Base-by-base conservation (phyloP, 2,329 filamentous ascomycete species). In the Knufia petricola region DNA sequence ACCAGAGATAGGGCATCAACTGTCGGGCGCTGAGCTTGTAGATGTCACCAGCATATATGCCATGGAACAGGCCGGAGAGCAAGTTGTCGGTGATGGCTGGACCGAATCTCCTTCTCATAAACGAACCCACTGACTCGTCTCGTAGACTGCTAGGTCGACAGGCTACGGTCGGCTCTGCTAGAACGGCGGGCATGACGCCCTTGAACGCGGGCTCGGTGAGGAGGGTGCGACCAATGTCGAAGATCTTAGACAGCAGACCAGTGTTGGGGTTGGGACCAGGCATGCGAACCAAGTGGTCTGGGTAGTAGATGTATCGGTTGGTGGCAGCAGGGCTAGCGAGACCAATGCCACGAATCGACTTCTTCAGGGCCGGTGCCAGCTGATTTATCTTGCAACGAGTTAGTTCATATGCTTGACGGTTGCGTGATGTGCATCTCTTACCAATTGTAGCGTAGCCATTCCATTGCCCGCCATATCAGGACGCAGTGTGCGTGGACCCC, bases 1-100 rank as follows among this genome's bases (percentile, higher is more conserved):
- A 54, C 60, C 71, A 72, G 0, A 70, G 49, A 21, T 65, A 56
- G 8, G 82, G 67, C 32, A 83, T 62, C 34, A 85, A 69, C 44
- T 78, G 80, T 57, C 79, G 79, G 41, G 79, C 79, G 64, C 88
- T 95, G 44, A 96, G 71, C 61, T 83, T 76, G 63, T 85, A 80
- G 41, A 94, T 79, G 65, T 95, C 85, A 3, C 92, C 92, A 19
- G 89, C 92, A 64, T 94, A 95, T 50, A 96, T 87, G 36, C 92
- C 92, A 65, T 96, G 92, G 46, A 87, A 66, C 1, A 80, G 62
- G 1, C 82, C 87, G 3, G 87, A 95, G 4, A 80, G 66, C 15
- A 95, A 47, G 58, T 94, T 89, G 57, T 92, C 74, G 12, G 79
- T 79, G 4, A 85, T 55, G 28, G 70, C 64, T 19, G 72, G 69